A percentile compares a stretch with the other conserved stretches of the same genome.
Evolutionary conservation across 148 eudicot genomes (phyloP).

Genomic region (Rhododendron williamsianum): DNA sequence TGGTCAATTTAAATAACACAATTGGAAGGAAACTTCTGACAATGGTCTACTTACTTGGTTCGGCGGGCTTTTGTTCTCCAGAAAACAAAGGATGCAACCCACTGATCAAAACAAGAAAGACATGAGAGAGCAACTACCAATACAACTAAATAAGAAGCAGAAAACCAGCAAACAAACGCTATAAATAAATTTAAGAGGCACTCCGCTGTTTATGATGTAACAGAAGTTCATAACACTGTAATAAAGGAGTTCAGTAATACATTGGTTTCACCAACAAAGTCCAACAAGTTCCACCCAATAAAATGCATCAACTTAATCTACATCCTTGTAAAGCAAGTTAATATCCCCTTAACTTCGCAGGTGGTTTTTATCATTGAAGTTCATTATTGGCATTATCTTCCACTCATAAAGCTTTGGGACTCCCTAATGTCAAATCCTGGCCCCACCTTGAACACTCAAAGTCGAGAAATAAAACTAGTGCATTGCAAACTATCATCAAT

Average conservation of each 20-base stretch:
- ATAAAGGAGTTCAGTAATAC: not conserved
- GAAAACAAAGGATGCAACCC: constrained; percentile 59
- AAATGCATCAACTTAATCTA: not conserved
- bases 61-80: constrained; percentile 74
- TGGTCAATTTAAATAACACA: not conserved
- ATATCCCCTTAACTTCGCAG: not conserved
- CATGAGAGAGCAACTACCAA: not conserved
- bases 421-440: not conserved
- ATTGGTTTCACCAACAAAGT: not conserved
- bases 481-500: not conserved
- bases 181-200: not conserved
- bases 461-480: not conserved
- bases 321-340: not conserved
- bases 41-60: constrained; percentile 59
- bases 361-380: not conserved
- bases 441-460: not conserved
- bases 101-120: constrained; percentile 38
- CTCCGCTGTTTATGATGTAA: not conserved
- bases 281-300: not conserved
- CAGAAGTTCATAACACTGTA: not conserved
- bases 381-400: not conserved
- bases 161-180: not conserved
- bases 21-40: not conserved
- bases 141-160: not conserved
- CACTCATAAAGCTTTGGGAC: not conserved